Evolutionary conservation across 164 flowering plant genomes (phyloP).

Genomic region (Warburgia ugandensis): DNA sequence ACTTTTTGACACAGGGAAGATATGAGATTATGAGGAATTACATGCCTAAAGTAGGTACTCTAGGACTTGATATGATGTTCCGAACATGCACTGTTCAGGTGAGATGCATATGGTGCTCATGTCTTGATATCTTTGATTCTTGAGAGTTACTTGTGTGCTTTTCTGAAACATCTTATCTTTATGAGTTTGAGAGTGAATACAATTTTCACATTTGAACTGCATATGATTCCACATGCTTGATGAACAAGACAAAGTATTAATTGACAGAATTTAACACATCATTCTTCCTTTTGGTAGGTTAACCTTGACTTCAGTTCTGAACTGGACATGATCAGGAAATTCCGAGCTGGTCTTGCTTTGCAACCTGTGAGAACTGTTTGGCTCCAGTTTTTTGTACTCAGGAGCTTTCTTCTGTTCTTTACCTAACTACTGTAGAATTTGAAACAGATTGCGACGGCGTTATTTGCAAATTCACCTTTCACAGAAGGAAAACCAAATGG

Average conservation of each 20-base stretch:
- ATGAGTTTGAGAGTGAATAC: not conserved
- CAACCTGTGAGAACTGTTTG: conserved; percentile 70
- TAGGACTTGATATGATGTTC: conserved; percentile 98
- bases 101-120: conserved; percentile 3
- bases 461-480: conserved; percentile 98
- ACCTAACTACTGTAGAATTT: conserved; percentile 21
- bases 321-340: conserved; percentile 93
- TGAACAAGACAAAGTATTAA: not conserved
- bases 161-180: not conserved
- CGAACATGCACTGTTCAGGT: conserved; percentile 99
- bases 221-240: not conserved
- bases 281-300: conserved; percentile 43
- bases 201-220: too few species aligned
- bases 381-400: conserved; percentile 1
- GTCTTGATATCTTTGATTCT: not conserved
- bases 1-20: conserved; percentile 71
- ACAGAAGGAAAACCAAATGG: conserved; percentile 98
- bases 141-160: not conserved
- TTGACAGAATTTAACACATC: too few species aligned
- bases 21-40: conserved; percentile 91
- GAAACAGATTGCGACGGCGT: conserved; percentile 90
- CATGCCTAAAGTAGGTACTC: conserved; percentile 96
- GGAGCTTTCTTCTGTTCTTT: not conserved
- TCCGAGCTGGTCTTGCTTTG: conserved; percentile 91
- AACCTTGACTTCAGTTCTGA: conserved; percentile 96